Percentiles rank a stretch among this genome's conserved stretches.
These are phyloP conservation scores for Coemansia sp. DNA, from an alignment of 192 early-diverging fungal genomes.

Conservation along the genomic window DNA sequence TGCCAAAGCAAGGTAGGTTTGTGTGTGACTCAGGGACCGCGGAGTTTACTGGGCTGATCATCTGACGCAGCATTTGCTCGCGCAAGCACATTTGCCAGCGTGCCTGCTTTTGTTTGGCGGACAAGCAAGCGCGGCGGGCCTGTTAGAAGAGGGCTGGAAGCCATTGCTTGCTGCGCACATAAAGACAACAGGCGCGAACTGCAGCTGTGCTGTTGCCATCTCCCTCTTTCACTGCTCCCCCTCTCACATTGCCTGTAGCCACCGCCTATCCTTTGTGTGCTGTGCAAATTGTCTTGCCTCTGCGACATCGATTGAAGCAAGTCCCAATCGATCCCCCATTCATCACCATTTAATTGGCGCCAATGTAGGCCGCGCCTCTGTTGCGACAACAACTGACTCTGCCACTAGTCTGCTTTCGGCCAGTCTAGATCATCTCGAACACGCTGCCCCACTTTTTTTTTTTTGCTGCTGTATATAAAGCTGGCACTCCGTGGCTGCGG, in stretches of 20 bases:
- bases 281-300: background rate
- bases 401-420: background rate
- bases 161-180: background rate
- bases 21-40: background rate
- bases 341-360: slow-evolving; percentile 6
- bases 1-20: background rate
- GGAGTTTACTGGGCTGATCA: background rate
- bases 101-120: slow-evolving; percentile 4
- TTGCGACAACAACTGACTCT: background rate
- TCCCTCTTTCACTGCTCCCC: background rate
- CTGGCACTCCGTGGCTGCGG: background rate
- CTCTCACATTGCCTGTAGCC: background rate
- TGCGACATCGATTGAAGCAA: background rate
- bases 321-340: slow-evolving; percentile 5
- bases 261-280: background rate
- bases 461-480: background rate
- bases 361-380: background rate
- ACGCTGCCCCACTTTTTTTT: background rate
- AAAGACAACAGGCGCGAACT: background rate
- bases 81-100: background rate
- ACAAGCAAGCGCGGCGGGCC: background rate
- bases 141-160: background rate
- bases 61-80: background rate
- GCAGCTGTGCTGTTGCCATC: background rate
- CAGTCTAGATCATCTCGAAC: background rate